Percentiles rank a stretch among this genome's conserved stretches.
Evolutionary conservation across 306 rosid species (phyloP).

Genomic region (Psophocarpus tetragonolobus): DNA sequence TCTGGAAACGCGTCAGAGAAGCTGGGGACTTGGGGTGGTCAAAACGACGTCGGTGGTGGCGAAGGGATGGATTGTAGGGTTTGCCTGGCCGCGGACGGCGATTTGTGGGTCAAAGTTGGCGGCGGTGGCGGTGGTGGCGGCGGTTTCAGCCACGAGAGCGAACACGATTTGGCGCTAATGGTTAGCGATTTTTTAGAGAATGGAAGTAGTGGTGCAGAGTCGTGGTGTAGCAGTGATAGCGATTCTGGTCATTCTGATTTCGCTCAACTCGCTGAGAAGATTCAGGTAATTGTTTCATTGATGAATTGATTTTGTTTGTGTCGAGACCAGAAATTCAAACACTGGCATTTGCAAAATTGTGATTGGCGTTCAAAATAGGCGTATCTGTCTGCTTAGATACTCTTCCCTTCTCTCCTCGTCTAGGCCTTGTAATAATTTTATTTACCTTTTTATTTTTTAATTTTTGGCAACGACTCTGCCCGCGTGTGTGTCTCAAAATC

Average conservation of each 20-base stretch:
- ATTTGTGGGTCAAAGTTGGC: conserved; percentile 58
- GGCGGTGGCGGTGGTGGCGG: conserved; percentile 57
- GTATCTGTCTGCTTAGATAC: not conserved
- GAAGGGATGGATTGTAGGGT: conserved; percentile 64
- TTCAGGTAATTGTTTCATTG: conserved; percentile 50
- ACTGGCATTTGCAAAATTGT: not conserved
- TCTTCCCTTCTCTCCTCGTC: no score
- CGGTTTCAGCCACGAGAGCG: conserved; percentile 89
- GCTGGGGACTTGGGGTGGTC: conserved; percentile 24
- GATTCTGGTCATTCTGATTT: conserved; percentile 80
- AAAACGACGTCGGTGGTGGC: conserved; percentile 26
- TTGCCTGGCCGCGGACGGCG: conserved; percentile 56
- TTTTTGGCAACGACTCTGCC: not conserved
- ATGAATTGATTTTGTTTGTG: not conserved
- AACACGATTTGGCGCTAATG: conserved; percentile 83
- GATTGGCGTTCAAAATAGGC: not conserved
- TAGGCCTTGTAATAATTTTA: not conserved
- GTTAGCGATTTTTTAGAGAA: conserved; percentile 89
- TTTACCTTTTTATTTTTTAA: not conserved
- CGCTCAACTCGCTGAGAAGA: conserved; percentile 72
- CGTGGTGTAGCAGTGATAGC: conserved; percentile 92
- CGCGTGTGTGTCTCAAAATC: not conserved
- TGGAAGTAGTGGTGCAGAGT: conserved; percentile 83
- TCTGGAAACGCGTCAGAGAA: conserved; percentile 1
- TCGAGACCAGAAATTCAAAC: not conserved